These are phyloP conservation scores for Pezicula rhizophila DNA, from an alignment of 2,329 filamentous ascomycete genomes.

Conservation along the genomic window DNA sequence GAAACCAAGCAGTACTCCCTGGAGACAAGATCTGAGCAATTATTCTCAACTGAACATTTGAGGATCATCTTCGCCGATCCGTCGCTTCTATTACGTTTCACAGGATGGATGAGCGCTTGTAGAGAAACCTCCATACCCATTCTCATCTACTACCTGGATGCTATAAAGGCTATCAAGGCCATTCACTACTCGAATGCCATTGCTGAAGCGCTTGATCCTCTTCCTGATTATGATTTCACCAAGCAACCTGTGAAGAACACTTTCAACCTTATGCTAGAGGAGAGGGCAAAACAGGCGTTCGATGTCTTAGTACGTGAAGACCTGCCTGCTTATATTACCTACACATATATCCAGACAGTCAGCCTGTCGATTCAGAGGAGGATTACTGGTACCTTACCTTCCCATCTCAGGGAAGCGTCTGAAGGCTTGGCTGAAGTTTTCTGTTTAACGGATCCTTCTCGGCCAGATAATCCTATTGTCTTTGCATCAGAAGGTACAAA, in stretches of 20 bases:
- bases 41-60: constrained; percentile 63
- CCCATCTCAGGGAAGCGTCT: constrained; percentile 60
- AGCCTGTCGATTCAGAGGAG: constrained; percentile 61
- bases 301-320: constrained; percentile 60
- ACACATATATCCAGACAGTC: constrained; percentile 64
- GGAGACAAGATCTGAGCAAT: constrained; percentile 56
- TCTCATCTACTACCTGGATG: constrained; percentile 66
- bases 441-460: constrained; percentile 68
- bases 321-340: constrained; percentile 65
- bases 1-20: constrained; percentile 42
- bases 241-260: constrained; percentile 43
- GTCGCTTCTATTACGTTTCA: constrained; percentile 58
- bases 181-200: constrained; percentile 68
- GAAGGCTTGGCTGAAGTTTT: constrained; percentile 74
- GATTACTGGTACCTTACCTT: constrained; percentile 61
- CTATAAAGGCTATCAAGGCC: constrained; percentile 63
- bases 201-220: constrained; percentile 50
- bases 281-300: constrained; percentile 60
- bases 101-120: constrained; percentile 54
- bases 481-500: constrained; percentile 65
- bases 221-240: constrained; percentile 51
- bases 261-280: constrained; percentile 51
- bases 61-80: constrained; percentile 59
- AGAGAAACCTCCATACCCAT: constrained; percentile 58
- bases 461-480: constrained; percentile 69